Evolutionary conservation across 2,329 filamentous ascomycete genomes (phyloP).

Genomic region (Xylariaceae sp.): DNA sequence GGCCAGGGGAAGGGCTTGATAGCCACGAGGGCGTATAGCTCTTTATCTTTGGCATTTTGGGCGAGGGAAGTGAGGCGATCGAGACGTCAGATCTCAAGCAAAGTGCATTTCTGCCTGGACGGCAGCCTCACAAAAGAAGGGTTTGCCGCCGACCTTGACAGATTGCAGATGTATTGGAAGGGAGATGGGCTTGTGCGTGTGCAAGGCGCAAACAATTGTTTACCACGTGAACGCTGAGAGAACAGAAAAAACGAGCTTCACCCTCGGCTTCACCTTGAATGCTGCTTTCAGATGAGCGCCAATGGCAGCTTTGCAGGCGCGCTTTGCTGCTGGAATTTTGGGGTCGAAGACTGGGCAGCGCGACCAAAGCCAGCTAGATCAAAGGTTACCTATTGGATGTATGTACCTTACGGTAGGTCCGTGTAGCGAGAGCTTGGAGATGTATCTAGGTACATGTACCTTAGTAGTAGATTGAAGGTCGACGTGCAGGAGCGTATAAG

Average conservation of each 20-base stretch:
- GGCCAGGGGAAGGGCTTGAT: constrained; percentile 71
- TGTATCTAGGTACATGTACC: too few species aligned
- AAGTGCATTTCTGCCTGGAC: constrained; percentile 27
- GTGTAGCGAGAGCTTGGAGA: too few species aligned
- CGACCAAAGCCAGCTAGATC: too few species aligned
- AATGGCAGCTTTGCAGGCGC: neutral
- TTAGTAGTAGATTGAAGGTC: too few species aligned
- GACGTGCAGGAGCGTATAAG: too few species aligned
- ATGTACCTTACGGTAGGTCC: too few species aligned
- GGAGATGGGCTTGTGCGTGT: too few species aligned
- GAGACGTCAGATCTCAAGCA: constrained; percentile 7
- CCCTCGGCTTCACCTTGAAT: too few species aligned
- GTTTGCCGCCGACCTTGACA: neutral
- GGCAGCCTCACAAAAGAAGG: neutral
- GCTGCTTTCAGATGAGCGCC: neutral
- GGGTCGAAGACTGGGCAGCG: neutral
- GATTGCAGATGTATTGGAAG: constrained; percentile 4
- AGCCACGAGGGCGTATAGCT: constrained; percentile 88
- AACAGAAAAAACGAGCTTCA: too few species aligned
- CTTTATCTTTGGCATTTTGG: constrained; percentile 77
- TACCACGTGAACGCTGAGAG: too few species aligned
- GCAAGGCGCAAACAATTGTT: too few species aligned
- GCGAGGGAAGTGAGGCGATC: constrained; percentile 20
- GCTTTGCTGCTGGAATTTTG: neutral
- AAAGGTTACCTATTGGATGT: too few species aligned